Percentiles rank a stretch among this genome's conserved stretches.
phyloP scores from a whole-genome alignment of 768 basidiomycete species.

The Suillus decipiens region DNA sequence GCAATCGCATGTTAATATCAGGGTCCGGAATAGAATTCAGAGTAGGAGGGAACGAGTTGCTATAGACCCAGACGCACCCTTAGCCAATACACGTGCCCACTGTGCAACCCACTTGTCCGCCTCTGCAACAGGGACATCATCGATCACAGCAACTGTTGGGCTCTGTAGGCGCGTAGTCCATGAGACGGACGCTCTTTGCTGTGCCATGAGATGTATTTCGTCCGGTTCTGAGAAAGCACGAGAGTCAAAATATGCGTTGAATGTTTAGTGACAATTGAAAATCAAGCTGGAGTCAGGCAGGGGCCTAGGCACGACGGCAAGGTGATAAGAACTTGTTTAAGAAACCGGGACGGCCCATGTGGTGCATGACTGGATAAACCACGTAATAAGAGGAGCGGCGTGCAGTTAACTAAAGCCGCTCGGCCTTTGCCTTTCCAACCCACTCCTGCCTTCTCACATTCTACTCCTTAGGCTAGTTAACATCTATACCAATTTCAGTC shows the following conservation, averaged over 20 bases:
- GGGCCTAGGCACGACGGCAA: neutral
- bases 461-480: no score
- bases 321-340: neutral
- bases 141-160: conserved; percentile 20
- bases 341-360: conserved; percentile 3
- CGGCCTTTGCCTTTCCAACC: neutral
- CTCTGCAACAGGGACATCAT: conserved; percentile 27
- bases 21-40: neutral
- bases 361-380: conserved; percentile 1
- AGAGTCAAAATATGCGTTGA: neutral
- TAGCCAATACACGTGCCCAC: conserved; percentile 58
- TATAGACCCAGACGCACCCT: conserved; percentile 44
- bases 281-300: neutral
- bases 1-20: neutral
- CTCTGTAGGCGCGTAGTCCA: conserved; percentile 15
- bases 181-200: conserved; percentile 24
- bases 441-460: no score
- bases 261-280: neutral
- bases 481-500: neutral
- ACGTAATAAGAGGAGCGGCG: no score
- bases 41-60: neutral
- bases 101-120: conserved; percentile 55
- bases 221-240: conserved; percentile 1
- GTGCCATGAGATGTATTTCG: conserved; percentile 13
- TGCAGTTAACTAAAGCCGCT: no score